These are phyloP conservation scores for Pezizomycotina sp. DNA, from an alignment of 2,329 filamentous ascomycete genomes.

Conservation along the genomic window DNA sequence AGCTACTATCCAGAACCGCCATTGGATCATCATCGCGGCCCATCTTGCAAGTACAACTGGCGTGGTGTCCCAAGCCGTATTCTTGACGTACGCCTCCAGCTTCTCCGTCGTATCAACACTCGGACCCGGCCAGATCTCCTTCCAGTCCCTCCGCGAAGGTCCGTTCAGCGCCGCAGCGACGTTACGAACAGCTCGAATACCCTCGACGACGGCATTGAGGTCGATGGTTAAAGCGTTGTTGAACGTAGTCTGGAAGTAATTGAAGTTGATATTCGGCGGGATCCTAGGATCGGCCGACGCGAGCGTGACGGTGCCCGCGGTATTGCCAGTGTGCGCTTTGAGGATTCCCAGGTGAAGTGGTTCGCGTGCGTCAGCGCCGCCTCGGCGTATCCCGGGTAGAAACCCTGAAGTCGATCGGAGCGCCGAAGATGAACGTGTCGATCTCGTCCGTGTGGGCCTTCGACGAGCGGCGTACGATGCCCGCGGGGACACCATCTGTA, in stretches of 20 bases:
- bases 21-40: slow-evolving; percentile 38
- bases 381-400: slow-evolving; percentile 36
- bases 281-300: slow-evolving; percentile 46
- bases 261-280: slow-evolving; percentile 45
- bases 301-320: slow-evolving; percentile 44
- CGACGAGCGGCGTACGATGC: slow-evolving; percentile 27
- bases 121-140: too few species aligned
- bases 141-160: too few species aligned
- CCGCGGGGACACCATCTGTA: slow-evolving; percentile 29
- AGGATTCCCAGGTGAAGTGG: too few species aligned
- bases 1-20: slow-evolving; percentile 41
- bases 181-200: slow-evolving; percentile 37
- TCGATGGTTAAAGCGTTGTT: slow-evolving; percentile 33
- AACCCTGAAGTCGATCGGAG: slow-evolving; percentile 40
- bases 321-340: slow-evolving; percentile 47
- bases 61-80: slow-evolving; percentile 42
- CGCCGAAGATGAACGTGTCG: slow-evolving; percentile 41
- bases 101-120: too few species aligned
- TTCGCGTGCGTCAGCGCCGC: slow-evolving; percentile 36
- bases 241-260: slow-evolving; percentile 40
- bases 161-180: too few species aligned
- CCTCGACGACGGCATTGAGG: slow-evolving; percentile 41
- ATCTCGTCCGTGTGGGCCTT: slow-evolving; percentile 32
- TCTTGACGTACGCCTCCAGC: slow-evolving; percentile 32
- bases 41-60: slow-evolving; percentile 40